These are phyloP conservation scores for Verticillium isaacii DNA, from an alignment of 2,329 filamentous ascomycete species.

Conservation along the genomic window DNA sequence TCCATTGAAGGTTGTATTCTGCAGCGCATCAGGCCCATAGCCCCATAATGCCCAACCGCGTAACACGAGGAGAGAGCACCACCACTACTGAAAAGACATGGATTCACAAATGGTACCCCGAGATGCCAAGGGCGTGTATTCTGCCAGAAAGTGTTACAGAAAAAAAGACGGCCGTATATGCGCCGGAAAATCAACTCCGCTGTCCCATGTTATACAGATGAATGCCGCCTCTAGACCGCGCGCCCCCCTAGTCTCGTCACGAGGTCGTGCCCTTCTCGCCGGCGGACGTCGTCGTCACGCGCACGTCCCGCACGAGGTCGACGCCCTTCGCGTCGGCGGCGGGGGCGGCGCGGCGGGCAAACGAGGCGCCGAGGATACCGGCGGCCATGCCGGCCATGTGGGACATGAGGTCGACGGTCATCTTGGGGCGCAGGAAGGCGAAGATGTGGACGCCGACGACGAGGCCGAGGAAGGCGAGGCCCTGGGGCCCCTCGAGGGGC, in stretches of 20 bases:
- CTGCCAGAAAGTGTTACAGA: neutral
- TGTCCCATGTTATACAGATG: neutral
- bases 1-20: too few species aligned
- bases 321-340: neutral
- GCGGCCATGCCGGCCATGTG: conserved; percentile 47
- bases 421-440: conserved; percentile 36
- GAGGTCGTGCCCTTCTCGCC: neutral
- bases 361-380: conserved; percentile 34
- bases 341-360: neutral
- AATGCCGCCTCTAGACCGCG: neutral
- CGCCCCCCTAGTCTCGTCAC: neutral
- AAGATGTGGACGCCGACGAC: conserved; percentile 46
- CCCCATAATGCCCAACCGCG: too few species aligned
- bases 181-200: neutral
- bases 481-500: conserved; percentile 45
- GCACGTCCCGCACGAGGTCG: neutral
- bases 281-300: neutral
- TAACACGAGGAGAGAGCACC: neutral
- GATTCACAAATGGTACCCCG: too few species aligned
- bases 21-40: too few species aligned
- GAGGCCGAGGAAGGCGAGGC: conserved; percentile 48
- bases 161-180: neutral
- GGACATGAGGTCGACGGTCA: conserved; percentile 45
- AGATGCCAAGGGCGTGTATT: too few species aligned
- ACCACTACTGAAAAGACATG: neutral